Evolutionary conservation across 768 basidiomycete genomes (phyloP).

Genomic region (Mycena metata): DNA sequence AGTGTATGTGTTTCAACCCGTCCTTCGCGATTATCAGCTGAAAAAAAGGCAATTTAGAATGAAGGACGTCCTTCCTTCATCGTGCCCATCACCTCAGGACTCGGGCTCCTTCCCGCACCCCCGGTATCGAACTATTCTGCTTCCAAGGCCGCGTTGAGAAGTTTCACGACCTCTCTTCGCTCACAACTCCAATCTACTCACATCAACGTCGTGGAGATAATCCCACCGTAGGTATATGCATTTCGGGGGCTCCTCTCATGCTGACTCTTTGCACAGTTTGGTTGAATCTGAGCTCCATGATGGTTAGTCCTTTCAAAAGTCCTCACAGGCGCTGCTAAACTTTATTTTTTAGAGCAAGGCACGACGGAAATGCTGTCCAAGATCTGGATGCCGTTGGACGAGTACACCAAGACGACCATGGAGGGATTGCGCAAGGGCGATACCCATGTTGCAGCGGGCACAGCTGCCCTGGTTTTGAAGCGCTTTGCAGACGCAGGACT

Average conservation of each 20-base stretch:
- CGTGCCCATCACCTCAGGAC: constrained; percentile 65
- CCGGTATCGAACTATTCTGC: constrained; percentile 66
- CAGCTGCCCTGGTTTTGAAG: constrained; percentile 42
- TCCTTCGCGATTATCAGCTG: constrained; percentile 1
- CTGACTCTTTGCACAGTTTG: constrained; percentile 49
- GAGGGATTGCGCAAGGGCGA: constrained; percentile 53
- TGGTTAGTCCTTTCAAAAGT: constrained; percentile 48
- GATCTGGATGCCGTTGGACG: constrained; percentile 66
- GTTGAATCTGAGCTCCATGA: constrained; percentile 76
- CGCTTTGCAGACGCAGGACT: constrained; percentile 44
- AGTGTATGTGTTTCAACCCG: too few relatives aligned
- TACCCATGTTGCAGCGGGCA: constrained; percentile 44
- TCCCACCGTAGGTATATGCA: constrained; percentile 64
- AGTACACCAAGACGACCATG: constrained; percentile 57
- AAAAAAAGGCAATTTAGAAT: constrained; percentile 49
- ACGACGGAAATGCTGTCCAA: constrained; percentile 62
- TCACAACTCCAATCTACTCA: constrained; percentile 63
- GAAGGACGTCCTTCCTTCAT: constrained; percentile 63
- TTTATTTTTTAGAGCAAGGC: constrained; percentile 60
- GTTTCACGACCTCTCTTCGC: constrained; percentile 62
- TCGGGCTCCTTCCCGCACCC: constrained; percentile 60
- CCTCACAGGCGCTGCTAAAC: neutral
- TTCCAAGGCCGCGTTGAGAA: constrained; percentile 70
- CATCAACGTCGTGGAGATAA: constrained; percentile 67
- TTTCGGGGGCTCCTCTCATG: neutral